phyloP scores from a whole-genome alignment of 345 rosid genomes.

The Physaria fendleri region DNA sequence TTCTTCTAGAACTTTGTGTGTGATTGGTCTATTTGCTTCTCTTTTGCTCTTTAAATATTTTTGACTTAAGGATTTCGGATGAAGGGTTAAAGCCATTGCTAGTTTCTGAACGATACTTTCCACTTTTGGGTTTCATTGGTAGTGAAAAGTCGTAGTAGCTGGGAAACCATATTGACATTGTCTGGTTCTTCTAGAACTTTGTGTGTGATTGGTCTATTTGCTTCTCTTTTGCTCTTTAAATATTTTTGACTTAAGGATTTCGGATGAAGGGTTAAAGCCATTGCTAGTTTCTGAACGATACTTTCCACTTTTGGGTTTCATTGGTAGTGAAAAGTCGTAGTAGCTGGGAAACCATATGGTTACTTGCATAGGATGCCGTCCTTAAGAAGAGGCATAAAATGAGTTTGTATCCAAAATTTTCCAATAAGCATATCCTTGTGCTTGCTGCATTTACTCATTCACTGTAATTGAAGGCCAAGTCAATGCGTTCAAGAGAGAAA shows the following conservation, averaged over 20 bases:
- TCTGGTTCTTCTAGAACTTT: too few relatives aligned
- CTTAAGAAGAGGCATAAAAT: conserved; percentile 61
- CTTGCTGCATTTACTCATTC: conserved; percentile 5
- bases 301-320: background rate
- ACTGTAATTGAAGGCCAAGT: conserved; percentile 12
- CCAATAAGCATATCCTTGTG: conserved; percentile 28
- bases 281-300: background rate
- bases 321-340: background rate
- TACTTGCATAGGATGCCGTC: conserved; percentile 44
- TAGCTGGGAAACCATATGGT: background rate
- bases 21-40: conserved; percentile 8
- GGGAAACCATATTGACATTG: background rate
- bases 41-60: too few relatives aligned
- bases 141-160: background rate
- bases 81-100: background rate
- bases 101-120: background rate
- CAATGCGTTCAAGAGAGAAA: background rate
- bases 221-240: too few relatives aligned
- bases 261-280: background rate
- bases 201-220: too few relatives aligned
- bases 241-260: too few relatives aligned
- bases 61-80: background rate
- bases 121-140: background rate
- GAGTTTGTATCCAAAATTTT: conserved; percentile 62
- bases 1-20: conserved; percentile 5